These are phyloP conservation scores for Carex arenaria DNA, from an alignment of 202 grass and related monocot species.

Conservation along the genomic window DNA sequence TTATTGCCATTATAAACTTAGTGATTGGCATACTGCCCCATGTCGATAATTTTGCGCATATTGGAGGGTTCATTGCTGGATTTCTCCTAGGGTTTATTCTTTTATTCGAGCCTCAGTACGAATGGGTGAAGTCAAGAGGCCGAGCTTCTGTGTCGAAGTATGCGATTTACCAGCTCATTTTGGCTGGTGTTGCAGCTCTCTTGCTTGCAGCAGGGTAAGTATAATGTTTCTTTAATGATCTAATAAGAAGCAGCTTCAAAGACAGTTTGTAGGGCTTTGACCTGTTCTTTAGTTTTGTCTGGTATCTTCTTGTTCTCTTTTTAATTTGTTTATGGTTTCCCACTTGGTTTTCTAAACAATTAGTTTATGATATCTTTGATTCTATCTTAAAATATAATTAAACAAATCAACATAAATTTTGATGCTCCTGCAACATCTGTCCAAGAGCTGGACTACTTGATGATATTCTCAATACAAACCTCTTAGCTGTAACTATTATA, in stretches of 20 bases:
- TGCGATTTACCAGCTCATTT: slow-evolving; percentile 51
- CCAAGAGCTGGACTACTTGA: not conserved
- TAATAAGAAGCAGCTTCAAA: not conserved
- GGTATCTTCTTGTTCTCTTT: not conserved
- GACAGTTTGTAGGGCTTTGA: not conserved
- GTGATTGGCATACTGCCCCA: slow-evolving; percentile 70
- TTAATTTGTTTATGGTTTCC: not conserved
- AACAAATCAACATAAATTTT: not conserved
- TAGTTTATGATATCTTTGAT: slow-evolving; percentile 1
- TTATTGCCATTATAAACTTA: slow-evolving; percentile 75
- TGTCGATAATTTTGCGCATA: slow-evolving; percentile 89
- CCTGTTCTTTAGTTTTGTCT: not conserved
- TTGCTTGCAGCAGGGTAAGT: slow-evolving; percentile 58
- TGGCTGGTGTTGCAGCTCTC: slow-evolving; percentile 37
- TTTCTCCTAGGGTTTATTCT: slow-evolving; percentile 76
- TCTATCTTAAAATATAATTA: not conserved
- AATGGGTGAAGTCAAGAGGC: slow-evolving; percentile 49
- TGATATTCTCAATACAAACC: not conserved
- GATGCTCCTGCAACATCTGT: not conserved
- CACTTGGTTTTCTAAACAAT: not conserved
- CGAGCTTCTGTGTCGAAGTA: slow-evolving; percentile 47
- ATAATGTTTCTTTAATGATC: not conserved
- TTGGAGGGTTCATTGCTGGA: slow-evolving; percentile 65
- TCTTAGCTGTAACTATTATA: not conserved
- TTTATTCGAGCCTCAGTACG: slow-evolving; percentile 67